phyloP scores from a whole-genome alignment of 1,284 basidiomycete genomes.

The Apiotrichum laibachii region DNA sequence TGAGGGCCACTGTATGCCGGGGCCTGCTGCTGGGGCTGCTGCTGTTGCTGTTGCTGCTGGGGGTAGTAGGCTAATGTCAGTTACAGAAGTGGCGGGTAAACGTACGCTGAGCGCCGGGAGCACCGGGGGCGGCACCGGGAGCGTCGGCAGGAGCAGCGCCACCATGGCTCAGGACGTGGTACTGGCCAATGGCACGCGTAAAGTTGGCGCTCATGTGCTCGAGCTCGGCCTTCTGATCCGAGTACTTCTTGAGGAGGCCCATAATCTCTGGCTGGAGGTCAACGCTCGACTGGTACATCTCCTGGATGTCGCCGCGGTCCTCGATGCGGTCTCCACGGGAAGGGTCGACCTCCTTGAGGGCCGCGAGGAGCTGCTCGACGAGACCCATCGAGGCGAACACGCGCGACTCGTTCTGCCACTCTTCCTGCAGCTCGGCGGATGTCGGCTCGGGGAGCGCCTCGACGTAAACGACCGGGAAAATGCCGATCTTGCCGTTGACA shows the following conservation, averaged over 20 bases:
- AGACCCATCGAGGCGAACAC: conserved; percentile 61
- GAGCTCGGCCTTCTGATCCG: conserved; percentile 69
- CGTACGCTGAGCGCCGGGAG: conserved; percentile 14
- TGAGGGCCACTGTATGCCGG: conserved; percentile 1
- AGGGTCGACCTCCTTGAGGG: conserved; percentile 74
- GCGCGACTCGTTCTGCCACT: conserved; percentile 83
- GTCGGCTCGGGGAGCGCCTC: conserved; percentile 87
- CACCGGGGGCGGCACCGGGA: not conserved
- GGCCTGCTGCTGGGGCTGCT: not conserved
- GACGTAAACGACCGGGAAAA: conserved; percentile 98
- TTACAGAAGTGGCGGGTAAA: not conserved
- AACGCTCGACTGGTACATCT: conserved; percentile 85
- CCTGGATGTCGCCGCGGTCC: conserved; percentile 92
- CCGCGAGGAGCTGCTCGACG: conserved; percentile 80
- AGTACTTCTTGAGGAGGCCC: conserved; percentile 93
- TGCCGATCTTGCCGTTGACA: conserved; percentile 85
- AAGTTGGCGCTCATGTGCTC: conserved; percentile 53
- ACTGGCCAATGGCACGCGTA: conserved; percentile 49
- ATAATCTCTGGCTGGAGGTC: conserved; percentile 89
- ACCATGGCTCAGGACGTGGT: conserved; percentile 40
- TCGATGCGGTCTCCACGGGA: conserved; percentile 75
- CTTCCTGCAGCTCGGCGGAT: conserved; percentile 70
- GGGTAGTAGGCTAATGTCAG: conserved; percentile 8
- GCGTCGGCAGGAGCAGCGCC: conserved; percentile 10
- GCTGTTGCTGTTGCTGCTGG: conserved; percentile 14